These are phyloP conservation scores for Orbilia oligospora DNA, from an alignment of 2,329 filamentous ascomycete species.

Conservation along the genomic window DNA sequence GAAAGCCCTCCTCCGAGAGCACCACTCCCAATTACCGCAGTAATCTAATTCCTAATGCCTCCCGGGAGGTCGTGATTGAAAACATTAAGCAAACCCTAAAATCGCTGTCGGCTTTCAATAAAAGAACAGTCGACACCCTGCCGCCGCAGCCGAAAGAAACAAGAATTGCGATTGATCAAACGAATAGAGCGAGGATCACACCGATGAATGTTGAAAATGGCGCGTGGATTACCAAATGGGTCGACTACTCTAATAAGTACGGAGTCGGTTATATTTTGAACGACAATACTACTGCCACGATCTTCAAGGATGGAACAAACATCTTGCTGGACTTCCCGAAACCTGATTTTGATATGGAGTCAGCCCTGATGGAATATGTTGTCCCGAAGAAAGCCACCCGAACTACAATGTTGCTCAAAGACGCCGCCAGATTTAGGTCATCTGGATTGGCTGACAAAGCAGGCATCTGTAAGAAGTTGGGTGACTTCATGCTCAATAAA, in stretches of 20 bases:
- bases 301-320: constrained; percentile 68
- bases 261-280: constrained; percentile 87
- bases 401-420: constrained; percentile 60
- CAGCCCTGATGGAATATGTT: constrained; percentile 47
- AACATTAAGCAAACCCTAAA: constrained; percentile 59
- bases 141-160: constrained; percentile 62
- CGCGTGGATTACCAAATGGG: constrained; percentile 76
- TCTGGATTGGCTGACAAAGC: constrained; percentile 62
- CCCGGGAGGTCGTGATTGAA: constrained; percentile 38
- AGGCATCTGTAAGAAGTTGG: constrained; percentile 78
- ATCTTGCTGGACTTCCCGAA: constrained; percentile 65
- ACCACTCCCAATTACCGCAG: constrained; percentile 38
- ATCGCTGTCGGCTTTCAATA: constrained; percentile 62
- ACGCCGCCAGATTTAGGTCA: constrained; percentile 61
- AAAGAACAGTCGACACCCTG: constrained; percentile 60
- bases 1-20: constrained; percentile 44
- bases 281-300: constrained; percentile 82
- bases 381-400: constrained; percentile 47
- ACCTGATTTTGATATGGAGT: constrained; percentile 28
- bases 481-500: constrained; percentile 76
- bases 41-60: constrained; percentile 34
- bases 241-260: constrained; percentile 90
- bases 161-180: constrained; percentile 61
- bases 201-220: constrained; percentile 61
- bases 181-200: constrained; percentile 50